Conservation (phyloP, 129 eudicot genomes). For the Tagetes patula region DNA sequence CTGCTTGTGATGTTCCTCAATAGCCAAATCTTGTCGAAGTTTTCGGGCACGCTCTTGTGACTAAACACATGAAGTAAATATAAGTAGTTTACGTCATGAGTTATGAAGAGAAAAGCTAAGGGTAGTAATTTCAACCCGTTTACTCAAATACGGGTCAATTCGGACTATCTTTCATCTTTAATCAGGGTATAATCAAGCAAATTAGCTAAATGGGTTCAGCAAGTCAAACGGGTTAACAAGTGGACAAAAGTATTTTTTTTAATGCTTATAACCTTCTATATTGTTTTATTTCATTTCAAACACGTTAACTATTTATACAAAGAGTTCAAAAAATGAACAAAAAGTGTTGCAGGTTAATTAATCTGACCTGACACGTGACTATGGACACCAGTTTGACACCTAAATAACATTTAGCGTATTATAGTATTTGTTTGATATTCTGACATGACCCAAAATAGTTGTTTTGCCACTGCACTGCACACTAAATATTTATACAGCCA, state of each 20-base stretch:
- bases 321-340: background rate
- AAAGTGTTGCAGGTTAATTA: no score
- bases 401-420: no score
- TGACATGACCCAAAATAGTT: background rate
- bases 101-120: background rate
- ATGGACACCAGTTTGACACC: no score
- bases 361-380: no score
- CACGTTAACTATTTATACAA: background rate
- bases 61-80: slow-evolving; percentile 39
- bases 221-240: background rate
- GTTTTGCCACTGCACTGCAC: background rate
- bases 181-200: background rate
- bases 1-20: slow-evolving; percentile 83
- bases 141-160: background rate
- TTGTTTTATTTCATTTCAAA: background rate
- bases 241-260: background rate
- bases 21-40: slow-evolving; percentile 83
- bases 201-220: background rate
- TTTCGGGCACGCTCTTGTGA: slow-evolving; percentile 85
- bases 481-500: background rate
- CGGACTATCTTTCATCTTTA: background rate
- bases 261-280: background rate
- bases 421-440: no score
- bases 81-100: background rate
- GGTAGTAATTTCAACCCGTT: background rate